Evolutionary conservation across 192 early-diverging fungal species (phyloP).

Genomic region (Backusella mclennaniae): DNA sequence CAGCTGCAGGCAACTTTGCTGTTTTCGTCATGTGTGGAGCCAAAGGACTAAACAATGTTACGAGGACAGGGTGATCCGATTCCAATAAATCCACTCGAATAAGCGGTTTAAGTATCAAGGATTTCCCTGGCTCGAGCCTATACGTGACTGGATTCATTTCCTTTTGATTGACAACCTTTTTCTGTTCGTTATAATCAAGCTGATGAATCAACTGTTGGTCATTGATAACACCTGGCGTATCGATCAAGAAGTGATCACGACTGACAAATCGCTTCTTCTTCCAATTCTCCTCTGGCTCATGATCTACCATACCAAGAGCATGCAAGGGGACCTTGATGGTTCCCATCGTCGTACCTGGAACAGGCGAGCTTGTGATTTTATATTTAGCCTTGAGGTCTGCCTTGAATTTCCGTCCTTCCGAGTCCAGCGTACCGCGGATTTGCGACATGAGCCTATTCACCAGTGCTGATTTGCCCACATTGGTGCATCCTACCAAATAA

Average conservation of each 20-base stretch:
- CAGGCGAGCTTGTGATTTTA: constrained; percentile 55
- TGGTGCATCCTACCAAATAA: constrained; percentile 71
- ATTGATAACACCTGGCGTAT: constrained; percentile 67
- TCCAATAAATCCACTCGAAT: constrained; percentile 58
- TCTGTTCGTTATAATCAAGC: constrained; percentile 51
- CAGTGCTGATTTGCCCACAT: constrained; percentile 78
- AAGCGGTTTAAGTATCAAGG: constrained; percentile 56
- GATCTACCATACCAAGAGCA: constrained; percentile 46
- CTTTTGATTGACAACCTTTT: constrained; percentile 40
- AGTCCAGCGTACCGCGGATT: constrained; percentile 37
- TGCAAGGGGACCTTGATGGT: constrained; percentile 56
- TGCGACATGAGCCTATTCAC: constrained; percentile 64
- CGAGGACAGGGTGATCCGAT: constrained; percentile 41
- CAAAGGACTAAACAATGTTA: constrained; percentile 55
- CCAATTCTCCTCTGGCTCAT: constrained; percentile 30
- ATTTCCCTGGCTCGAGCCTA: constrained; percentile 48
- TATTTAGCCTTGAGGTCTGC: constrained; percentile 31
- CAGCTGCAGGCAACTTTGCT: constrained; percentile 33
- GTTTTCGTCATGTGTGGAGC: constrained; percentile 60
- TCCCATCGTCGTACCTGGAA: constrained; percentile 77
- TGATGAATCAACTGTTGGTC: constrained; percentile 47
- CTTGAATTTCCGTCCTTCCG: background rate
- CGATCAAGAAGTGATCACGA: constrained; percentile 42
- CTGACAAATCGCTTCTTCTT: constrained; percentile 14
- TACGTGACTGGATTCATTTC: constrained; percentile 55